Evolutionary conservation across 345 rosid genomes (phyloP), one percentile per base, ranked within the genome.

Genomic region (Lagerstroemia speciosa): DNA sequence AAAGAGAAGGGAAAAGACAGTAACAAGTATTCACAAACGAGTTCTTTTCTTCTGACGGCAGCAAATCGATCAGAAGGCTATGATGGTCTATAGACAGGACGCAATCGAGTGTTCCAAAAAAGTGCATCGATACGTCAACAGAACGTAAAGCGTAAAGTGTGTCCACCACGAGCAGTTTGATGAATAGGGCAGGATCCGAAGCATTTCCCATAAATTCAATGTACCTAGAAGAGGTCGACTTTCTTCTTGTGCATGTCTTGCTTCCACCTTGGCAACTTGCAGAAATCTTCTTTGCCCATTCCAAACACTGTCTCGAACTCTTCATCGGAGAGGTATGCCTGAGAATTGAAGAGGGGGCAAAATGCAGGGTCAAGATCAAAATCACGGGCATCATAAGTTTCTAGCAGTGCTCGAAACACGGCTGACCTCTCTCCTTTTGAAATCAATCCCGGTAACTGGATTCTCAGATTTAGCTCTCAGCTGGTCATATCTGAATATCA

Each of bases 241-340:
- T 92, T 89, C 87, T 80, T 92, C 88, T 95, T 95, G 70, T 74
- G 89, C 73, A 90, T 75, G 78, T 95, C 98, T 85, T 95, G 97
- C 86, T 95, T 95, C 99, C 99, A 95, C 73, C 83, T 87, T 6
- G 99, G 99, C 75, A 87, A 70, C 72, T 86, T 86, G 76, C 84
- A 83, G 73, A 95, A 95, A 69, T 80, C 88, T 73, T 83, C 97
- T 80, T 90, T 95, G 68, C 76, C 52, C 80, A 85, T 84, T 52
- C 97, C 91, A 43, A 95, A 84, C 61, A 92, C 78, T 29, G 74
- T 71, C 78, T 83, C 74, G 75, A 95, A 95, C 74, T 95, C 99
- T 70, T 90, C 96, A 3, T 81, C 90, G 5, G 94, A 82, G 62
- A 95, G 84, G 72, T 95, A 95, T 8, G 96, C 91, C 99, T 92